phyloP scores from a whole-genome alignment of 805 yeast species.

The Kockiozyma suomiensis region DNA sequence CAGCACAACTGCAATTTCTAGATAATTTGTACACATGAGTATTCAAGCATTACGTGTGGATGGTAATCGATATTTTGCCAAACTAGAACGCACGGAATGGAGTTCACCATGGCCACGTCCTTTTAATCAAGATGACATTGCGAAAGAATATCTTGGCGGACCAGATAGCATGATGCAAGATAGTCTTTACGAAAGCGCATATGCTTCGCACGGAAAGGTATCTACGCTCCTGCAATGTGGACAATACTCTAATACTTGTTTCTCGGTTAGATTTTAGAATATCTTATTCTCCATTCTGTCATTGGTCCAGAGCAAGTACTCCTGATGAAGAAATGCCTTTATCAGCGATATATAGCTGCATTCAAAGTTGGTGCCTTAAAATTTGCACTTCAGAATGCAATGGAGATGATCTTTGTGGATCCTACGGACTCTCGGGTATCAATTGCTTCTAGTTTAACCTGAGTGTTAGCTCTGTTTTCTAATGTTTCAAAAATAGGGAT shows the following conservation, averaged over 20 bases:
- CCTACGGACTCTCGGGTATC: conserved; percentile 2
- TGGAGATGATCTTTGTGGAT: conserved; percentile 3
- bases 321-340: not conserved
- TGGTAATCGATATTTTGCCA: not conserved
- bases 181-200: conserved; percentile 8
- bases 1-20: too few species aligned
- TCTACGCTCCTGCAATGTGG: too few species aligned
- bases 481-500: not conserved
- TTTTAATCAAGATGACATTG: not conserved
- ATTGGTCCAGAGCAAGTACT: not conserved
- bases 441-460: not conserved
- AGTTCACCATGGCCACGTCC: not conserved
- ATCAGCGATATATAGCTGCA: conserved; percentile 8
- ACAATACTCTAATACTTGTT: not conserved
- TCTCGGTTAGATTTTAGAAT: not conserved
- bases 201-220: conserved; percentile 14
- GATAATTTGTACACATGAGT: not conserved
- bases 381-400: conserved; percentile 12
- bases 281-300: not conserved
- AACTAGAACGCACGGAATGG: not conserved
- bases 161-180: not conserved
- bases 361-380: conserved; percentile 3
- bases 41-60: not conserved
- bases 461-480: not conserved
- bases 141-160: not conserved